Conservation (phyloP, 306 rosid genomes). For the Malus fusca region DNA sequence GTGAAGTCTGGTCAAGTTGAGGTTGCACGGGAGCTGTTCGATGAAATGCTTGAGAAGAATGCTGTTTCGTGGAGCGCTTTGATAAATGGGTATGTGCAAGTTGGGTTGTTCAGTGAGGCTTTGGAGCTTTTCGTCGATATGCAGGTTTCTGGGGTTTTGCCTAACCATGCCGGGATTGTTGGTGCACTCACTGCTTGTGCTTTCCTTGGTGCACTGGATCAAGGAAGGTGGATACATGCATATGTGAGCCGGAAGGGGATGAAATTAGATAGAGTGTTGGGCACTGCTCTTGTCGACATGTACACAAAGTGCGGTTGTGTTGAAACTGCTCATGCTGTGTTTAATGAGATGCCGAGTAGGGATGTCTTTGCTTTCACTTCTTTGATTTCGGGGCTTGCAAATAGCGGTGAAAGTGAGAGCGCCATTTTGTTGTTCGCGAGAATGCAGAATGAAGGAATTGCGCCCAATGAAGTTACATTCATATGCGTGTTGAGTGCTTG, state of each 20-base stretch:
- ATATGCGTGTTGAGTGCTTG: constrained; percentile 43
- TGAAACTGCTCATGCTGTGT: constrained; percentile 23
- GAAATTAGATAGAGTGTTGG: constrained; percentile 26
- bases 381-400: constrained; percentile 39
- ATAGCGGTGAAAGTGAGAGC: constrained; percentile 26
- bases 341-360: constrained; percentile 26
- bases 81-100: constrained; percentile 40
- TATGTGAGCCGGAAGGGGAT: constrained; percentile 25
- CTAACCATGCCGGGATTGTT: constrained; percentile 33
- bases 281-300: constrained; percentile 46
- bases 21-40: constrained; percentile 31
- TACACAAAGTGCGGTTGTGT: constrained; percentile 40
- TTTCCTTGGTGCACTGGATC: constrained; percentile 39
- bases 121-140: constrained; percentile 38
- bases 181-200: constrained; percentile 42
- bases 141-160: constrained; percentile 26
- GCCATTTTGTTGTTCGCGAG: constrained; percentile 29
- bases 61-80: constrained; percentile 44
- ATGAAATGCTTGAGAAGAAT: constrained; percentile 39
- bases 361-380: constrained; percentile 44
- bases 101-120: constrained; percentile 33
- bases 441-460: constrained; percentile 32
- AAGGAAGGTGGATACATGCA: constrained; percentile 51
- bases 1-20: constrained; percentile 15
- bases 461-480: constrained; percentile 41